phyloP scores from a whole-genome alignment of 352 stramenopile species.

The Phytophthora agathidicida region DNA sequence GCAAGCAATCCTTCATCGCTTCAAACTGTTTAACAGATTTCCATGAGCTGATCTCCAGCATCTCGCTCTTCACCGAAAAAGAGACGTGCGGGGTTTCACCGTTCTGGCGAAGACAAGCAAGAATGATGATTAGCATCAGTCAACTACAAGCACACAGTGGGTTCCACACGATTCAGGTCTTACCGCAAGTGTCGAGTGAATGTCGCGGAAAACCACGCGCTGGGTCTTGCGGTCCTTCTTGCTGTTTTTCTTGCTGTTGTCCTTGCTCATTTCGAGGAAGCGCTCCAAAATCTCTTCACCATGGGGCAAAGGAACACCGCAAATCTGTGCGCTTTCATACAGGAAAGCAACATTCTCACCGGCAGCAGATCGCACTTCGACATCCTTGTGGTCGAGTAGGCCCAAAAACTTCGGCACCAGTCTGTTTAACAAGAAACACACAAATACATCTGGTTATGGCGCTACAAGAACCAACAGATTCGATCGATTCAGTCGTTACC shows the following conservation, averaged over 20 bases:
- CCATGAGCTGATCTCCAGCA: conserved; percentile 80
- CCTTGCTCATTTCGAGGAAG: conserved; percentile 84
- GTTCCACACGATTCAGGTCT: conserved; percentile 6
- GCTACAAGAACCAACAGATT: not conserved
- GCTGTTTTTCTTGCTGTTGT: conserved; percentile 90
- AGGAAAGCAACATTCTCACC: conserved; percentile 89
- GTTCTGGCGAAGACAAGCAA: conserved; percentile 42
- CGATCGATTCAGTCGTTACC: conserved; percentile 33
- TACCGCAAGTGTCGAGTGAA: conserved; percentile 80
- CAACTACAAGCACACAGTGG: not conserved
- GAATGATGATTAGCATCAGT: not conserved
- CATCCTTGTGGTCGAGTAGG: conserved; percentile 78
- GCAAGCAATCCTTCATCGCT: conserved; percentile 77
- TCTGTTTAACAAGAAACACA: conserved; percentile 32
- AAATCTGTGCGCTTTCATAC: conserved; percentile 69
- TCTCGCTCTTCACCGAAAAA: conserved; percentile 78
- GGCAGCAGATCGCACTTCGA: conserved; percentile 80
- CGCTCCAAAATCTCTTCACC: conserved; percentile 75
- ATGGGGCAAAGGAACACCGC: conserved; percentile 51
- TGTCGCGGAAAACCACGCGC: conserved; percentile 83
- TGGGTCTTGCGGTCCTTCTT: conserved; percentile 91
- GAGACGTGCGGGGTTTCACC: conserved; percentile 82
- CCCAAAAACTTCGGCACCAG: conserved; percentile 72
- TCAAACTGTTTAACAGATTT: conserved; percentile 84
- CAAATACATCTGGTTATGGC: not conserved